Percentiles rank a stretch among this genome's conserved stretches.
Evolutionary conservation across 2,329 filamentous ascomycete species (phyloP).

Genomic region (Epichloe festucae): DNA sequence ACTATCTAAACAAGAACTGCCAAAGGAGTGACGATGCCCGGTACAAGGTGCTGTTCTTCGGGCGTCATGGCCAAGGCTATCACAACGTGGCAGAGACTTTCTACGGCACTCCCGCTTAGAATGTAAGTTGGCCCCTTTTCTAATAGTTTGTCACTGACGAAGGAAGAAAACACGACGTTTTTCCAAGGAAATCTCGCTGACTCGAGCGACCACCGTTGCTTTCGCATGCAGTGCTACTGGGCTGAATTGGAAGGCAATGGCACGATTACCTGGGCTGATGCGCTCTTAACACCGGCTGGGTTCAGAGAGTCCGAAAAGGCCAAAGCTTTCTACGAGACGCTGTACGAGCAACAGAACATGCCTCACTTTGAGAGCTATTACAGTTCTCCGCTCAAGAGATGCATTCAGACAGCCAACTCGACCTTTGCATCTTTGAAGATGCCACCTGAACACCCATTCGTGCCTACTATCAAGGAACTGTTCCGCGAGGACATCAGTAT

Average conservation of each 20-base stretch:
- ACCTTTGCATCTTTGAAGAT: conserved; percentile 45
- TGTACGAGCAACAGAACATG: conserved; percentile 39
- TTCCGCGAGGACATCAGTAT: conserved; percentile 53
- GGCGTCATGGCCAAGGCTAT: conserved; percentile 56
- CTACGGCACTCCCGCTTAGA: conserved; percentile 56
- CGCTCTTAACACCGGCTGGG: conserved; percentile 46
- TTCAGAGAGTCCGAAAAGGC: conserved; percentile 43
- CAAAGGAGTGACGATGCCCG: conserved; percentile 28
- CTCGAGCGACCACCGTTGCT: background rate
- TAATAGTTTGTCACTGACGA: background rate
- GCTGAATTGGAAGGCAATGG: conserved; percentile 49
- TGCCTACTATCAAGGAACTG: conserved; percentile 48
- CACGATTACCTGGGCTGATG: conserved; percentile 49
- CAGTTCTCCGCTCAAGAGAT: conserved; percentile 49
- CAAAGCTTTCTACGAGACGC: conserved; percentile 43
- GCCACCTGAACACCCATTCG: conserved; percentile 37
- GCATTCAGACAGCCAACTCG: conserved; percentile 46
- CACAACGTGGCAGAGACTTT: conserved; percentile 50
- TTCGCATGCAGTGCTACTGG: conserved; percentile 45
- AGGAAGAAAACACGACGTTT: background rate
- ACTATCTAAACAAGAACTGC: conserved; percentile 34
- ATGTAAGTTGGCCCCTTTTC: conserved; percentile 30
- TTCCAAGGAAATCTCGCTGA: background rate
- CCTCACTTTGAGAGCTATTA: conserved; percentile 53
- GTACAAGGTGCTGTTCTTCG: conserved; percentile 57